phyloP scores from a whole-genome alignment of 2,329 filamentous ascomycete genomes.

The Xylaria sp. region DNA sequence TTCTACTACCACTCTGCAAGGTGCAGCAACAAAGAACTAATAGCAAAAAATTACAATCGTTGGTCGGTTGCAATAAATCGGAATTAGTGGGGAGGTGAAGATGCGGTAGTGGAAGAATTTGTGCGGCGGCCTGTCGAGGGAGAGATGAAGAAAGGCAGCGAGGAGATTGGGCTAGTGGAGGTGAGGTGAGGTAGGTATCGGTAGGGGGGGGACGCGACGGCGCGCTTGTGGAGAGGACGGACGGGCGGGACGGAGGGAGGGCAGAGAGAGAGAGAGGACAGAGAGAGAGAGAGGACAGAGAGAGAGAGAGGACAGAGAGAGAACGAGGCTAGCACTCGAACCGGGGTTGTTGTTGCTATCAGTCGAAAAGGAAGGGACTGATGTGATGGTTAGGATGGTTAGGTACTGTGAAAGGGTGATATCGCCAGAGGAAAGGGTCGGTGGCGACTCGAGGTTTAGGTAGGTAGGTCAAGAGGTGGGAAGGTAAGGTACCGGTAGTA shows the following conservation, averaged over 20 bases:
- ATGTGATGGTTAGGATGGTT: background rate
- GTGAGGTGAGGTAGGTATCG: constrained; percentile 16
- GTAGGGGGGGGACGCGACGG: constrained; percentile 21
- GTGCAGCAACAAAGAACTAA: constrained; percentile 26
- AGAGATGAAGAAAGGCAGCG: constrained; percentile 13
- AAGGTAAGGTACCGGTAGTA: background rate
- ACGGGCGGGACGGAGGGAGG: background rate
- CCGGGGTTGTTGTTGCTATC: background rate
- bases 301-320: constrained; percentile 3
- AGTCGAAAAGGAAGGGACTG: background rate
- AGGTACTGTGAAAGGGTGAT: background rate
- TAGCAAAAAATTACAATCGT: constrained; percentile 15
- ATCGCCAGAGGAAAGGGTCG: constrained; percentile 16
- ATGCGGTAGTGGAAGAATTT: constrained; percentile 9
- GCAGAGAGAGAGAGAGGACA: constrained; percentile 8
- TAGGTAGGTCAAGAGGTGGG: background rate
- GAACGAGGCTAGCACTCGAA: constrained; percentile 17
- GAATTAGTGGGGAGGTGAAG: constrained; percentile 11
- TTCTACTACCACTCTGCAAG: constrained; percentile 19
- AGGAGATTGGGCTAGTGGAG: constrained; percentile 25
- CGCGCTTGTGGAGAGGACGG: constrained; percentile 7
- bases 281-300: constrained; percentile 8
- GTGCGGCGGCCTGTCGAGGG: constrained; percentile 12
- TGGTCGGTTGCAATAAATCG: background rate
- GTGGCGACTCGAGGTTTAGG: constrained; percentile 34